Percentiles rank a stretch among this genome's conserved stretches.
These are phyloP conservation scores for Fusarium papillatum DNA, from an alignment of 2,329 filamentous ascomycete genomes.

Conservation along the genomic window DNA sequence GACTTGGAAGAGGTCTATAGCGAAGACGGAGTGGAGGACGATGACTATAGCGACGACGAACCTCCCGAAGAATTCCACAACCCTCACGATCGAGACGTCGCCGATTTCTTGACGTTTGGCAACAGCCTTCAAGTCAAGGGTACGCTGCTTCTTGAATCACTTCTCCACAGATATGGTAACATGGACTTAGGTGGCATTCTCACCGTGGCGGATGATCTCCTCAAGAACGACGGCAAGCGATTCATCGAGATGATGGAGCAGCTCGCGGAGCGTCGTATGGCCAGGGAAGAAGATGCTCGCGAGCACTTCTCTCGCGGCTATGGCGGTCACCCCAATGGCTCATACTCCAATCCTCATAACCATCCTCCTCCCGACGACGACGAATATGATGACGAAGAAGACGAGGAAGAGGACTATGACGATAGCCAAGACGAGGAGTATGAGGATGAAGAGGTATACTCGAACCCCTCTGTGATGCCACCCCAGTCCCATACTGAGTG, in stretches of 20 bases:
- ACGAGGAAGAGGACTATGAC: constrained; percentile 72
- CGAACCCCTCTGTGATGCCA: constrained; percentile 55
- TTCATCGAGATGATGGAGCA: constrained; percentile 99
- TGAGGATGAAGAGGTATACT: constrained; percentile 84
- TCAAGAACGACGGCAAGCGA: constrained; percentile 99
- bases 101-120: constrained; percentile 97
- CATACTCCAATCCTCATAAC: constrained; percentile 72
- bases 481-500: constrained; percentile 58
- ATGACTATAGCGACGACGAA: constrained; percentile 76
- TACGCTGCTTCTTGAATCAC: constrained; percentile 64
- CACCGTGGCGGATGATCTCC: constrained; percentile 96
- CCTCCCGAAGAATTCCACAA: constrained; percentile 77
- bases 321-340: constrained; percentile 69
- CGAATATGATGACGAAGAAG: constrained; percentile 78
- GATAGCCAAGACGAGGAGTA: constrained; percentile 75
- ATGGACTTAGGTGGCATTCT: constrained; percentile 88
- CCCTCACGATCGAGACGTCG: constrained; percentile 73
- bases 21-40: constrained; percentile 69
- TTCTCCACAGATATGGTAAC: constrained; percentile 61
- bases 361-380: constrained; percentile 85
- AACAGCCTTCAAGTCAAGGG: constrained; percentile 96
- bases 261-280: constrained; percentile 96
- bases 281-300: constrained; percentile 88
- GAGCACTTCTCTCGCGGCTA: constrained; percentile 73
- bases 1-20: constrained; percentile 65